Evolutionary conservation across 139 green algal species (phyloP).

Genomic region (Axilococcus clingmanii): DNA sequence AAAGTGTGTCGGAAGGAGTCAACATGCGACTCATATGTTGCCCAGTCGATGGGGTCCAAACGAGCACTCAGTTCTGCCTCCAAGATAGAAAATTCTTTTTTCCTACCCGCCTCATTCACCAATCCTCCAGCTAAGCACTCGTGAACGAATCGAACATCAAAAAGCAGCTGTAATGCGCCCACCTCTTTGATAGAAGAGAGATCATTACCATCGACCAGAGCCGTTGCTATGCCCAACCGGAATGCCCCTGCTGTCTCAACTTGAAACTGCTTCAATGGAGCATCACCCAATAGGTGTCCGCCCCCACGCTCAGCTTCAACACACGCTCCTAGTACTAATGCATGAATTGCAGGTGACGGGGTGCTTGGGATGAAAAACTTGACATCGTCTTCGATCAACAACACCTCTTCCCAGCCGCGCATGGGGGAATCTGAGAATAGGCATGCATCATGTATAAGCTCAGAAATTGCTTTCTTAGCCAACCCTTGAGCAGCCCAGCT

Average conservation of each 20-base stretch:
- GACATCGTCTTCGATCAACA: conserved; percentile 53
- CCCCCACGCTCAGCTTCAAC: conserved; percentile 50
- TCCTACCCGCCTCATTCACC: no score
- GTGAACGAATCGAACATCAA: conserved; percentile 78
- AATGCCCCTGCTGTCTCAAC: conserved; percentile 57
- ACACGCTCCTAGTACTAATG: conserved; percentile 38
- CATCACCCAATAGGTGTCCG: conserved; percentile 36
- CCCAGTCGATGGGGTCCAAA: conserved; percentile 99
- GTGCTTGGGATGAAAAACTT: conserved; percentile 65
- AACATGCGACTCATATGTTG: conserved; percentile 90
- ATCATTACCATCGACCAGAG: not conserved
- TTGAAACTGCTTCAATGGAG: conserved; percentile 55
- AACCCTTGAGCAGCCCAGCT: conserved; percentile 50
- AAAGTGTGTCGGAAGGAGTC: conserved; percentile 62
- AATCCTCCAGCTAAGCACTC: no score
- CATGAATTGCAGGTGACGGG: conserved; percentile 46
- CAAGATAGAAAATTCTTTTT: no score
- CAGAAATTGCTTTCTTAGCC: not conserved
- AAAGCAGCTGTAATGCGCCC: conserved; percentile 83
- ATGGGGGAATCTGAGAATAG: conserved; percentile 31
- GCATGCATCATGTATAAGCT: conserved; percentile 22
- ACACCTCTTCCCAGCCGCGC: conserved; percentile 54
- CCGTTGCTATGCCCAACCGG: conserved; percentile 9
- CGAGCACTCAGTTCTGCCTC: no score
- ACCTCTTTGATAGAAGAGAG: conserved; percentile 45